Conservation (phyloP, 2,329 filamentous ascomycete species). For the Hymenoscyphus fructigenus region DNA sequence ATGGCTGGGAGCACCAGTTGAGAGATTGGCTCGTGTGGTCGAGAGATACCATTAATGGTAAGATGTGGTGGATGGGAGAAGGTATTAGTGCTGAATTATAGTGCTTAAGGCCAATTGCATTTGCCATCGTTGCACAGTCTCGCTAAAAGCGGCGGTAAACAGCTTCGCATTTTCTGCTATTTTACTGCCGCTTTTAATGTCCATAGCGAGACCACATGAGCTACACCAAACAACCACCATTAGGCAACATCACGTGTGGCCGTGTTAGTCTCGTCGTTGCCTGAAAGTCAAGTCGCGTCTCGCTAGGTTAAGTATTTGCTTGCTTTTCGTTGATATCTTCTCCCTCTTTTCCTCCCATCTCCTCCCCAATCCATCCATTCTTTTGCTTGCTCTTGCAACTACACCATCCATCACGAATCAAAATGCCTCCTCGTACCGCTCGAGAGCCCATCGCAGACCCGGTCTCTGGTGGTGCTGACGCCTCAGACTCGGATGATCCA, state of each 20-base stretch:
- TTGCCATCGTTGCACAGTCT: neutral
- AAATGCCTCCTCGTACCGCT: neutral
- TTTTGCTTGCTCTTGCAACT: neutral
- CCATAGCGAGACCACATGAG: too few species aligned
- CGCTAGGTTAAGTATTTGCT: neutral
- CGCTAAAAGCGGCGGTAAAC: too few species aligned
- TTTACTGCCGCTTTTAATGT: neutral
- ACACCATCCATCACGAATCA: neutral
- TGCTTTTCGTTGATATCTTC: neutral
- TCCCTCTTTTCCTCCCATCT: too few species aligned
- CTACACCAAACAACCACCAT: too few species aligned
- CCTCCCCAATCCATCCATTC: neutral
- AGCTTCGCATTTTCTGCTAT: neutral
- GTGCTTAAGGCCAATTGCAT: too few species aligned
- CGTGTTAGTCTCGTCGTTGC: neutral
- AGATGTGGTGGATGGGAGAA: constrained; percentile 7
- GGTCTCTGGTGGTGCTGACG: neutral
- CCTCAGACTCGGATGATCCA: neutral
- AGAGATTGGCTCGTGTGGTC: neutral
- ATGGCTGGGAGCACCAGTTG: neutral
- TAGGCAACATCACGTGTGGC: constrained; percentile 3
- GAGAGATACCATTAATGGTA: constrained; percentile 5
- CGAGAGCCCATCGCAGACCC: neutral
- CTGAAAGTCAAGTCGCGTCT: neutral
- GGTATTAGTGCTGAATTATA: neutral